phyloP scores from a whole-genome alignment of 768 basidiomycete species.

The Kwoniella mangroviensis region DNA sequence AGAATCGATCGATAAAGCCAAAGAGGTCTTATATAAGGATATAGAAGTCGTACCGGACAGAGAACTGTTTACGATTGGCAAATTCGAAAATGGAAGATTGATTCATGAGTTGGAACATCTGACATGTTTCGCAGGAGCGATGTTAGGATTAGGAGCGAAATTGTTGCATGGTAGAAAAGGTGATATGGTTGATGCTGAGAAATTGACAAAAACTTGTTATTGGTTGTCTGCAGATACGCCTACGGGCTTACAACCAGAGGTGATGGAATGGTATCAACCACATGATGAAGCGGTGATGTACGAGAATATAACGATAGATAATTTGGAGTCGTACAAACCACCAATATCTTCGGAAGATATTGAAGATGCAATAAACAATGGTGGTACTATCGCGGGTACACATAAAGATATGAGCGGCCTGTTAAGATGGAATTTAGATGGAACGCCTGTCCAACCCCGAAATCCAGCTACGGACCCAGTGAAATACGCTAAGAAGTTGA shows the following conservation, averaged over 20 bases:
- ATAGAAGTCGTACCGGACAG: conserved; percentile 52
- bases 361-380: neutral
- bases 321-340: conserved; percentile 3
- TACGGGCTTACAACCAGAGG: conserved; percentile 55
- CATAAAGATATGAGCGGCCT: conserved; percentile 32
- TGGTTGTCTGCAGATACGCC: conserved; percentile 56
- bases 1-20: conserved; percentile 54
- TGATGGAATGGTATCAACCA: conserved; percentile 47
- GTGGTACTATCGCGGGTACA: conserved; percentile 12
- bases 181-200: conserved; percentile 54
- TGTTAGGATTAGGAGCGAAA: conserved; percentile 60
- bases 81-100: conserved; percentile 31
- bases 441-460: conserved; percentile 14
- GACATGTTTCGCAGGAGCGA: conserved; percentile 60
- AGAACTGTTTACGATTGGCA: conserved; percentile 41
- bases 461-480: conserved; percentile 6
- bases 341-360: neutral
- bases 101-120: conserved; percentile 50
- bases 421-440: conserved; percentile 32
- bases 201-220: conserved; percentile 58
- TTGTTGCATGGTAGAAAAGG: conserved; percentile 52
- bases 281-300: conserved; percentile 14
- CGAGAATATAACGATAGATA: conserved; percentile 6
- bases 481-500: conserved; percentile 33
- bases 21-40: conserved; percentile 50